These are phyloP conservation scores for Aspergillus tubingensis DNA, from an alignment of 2,329 filamentous ascomycete genomes.

Conservation along the genomic window DNA sequence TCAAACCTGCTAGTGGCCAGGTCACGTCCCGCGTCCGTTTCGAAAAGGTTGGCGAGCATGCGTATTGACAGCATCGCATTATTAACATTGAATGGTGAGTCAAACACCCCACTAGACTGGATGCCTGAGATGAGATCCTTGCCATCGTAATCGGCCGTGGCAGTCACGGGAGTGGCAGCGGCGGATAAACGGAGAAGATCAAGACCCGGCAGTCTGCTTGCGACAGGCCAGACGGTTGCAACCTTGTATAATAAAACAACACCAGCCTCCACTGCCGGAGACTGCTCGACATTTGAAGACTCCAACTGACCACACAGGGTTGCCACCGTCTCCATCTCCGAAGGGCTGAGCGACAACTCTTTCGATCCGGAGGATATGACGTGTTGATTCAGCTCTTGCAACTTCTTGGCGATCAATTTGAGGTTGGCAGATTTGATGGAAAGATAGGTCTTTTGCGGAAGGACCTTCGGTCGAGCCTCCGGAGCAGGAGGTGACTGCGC, in stretches of 20 bases:
- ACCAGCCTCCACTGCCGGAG: slow-evolving; percentile 53
- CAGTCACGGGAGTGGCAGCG: slow-evolving; percentile 65
- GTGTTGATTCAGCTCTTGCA: slow-evolving; percentile 68
- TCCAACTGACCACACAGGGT: slow-evolving; percentile 66
- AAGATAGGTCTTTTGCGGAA: slow-evolving; percentile 80
- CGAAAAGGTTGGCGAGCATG: slow-evolving; percentile 80
- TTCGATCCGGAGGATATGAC: slow-evolving; percentile 72
- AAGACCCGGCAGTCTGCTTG: slow-evolving; percentile 77
- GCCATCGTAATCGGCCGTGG: slow-evolving; percentile 57
- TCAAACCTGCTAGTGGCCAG: slow-evolving; percentile 63
- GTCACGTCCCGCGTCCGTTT: slow-evolving; percentile 68
- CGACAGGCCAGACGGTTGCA: slow-evolving; percentile 75
- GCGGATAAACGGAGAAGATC: slow-evolving; percentile 85
- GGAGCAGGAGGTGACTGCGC: slow-evolving; percentile 37
- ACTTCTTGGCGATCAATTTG: slow-evolving; percentile 72
- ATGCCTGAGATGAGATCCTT: slow-evolving; percentile 64
- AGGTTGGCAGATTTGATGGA: slow-evolving; percentile 73
- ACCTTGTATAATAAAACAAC: slow-evolving; percentile 70
- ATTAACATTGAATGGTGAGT: slow-evolving; percentile 68
- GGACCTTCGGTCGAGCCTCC: slow-evolving; percentile 56
- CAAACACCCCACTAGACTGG: slow-evolving; percentile 59
- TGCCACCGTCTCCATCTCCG: slow-evolving; percentile 66
- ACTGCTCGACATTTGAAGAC: slow-evolving; percentile 41
- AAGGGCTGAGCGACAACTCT: slow-evolving; percentile 70
- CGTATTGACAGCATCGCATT: slow-evolving; percentile 85